Evolutionary conservation across 1,284 basidiomycete species (phyloP), one percentile per base, ranked within the genome.

Genomic region (Xerocomus nothofagi): DNA sequence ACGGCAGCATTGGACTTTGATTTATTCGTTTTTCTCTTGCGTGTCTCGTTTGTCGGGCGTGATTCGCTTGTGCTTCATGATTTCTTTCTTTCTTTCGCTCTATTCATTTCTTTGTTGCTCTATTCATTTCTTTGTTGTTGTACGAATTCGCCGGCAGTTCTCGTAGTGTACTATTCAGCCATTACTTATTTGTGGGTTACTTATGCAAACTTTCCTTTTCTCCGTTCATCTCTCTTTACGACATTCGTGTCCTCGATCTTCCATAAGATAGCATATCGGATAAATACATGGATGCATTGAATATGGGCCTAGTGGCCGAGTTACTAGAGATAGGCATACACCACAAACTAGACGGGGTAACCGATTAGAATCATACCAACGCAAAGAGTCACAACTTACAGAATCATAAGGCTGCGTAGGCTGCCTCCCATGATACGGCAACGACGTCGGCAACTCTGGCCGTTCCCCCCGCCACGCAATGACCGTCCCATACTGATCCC

Each of bases 401-500:
- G 60, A 65, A 20, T 78, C 73, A 65, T 88, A 87, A 33, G 84
- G 84, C 41, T 70, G 69, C 47, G 63, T 44, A 14, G 85, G 78
- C 4, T 72, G 65, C 57, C 74, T 67, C 0, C 85, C 85, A 56
- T 72, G 73, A 24, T 64, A 67, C 12, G 84, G 81, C 54, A 86
- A 60, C 45, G 77, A 81, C 51, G 80, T 74, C 0, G 77, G 76
- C 49, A 85, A 70, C 66, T 86, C 82, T 1, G 75, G 77, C 29
- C 81, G 67, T 7, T 63, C 66, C 12, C 64, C 59, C 39, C 74
- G 61, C 58, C 74, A 81, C 34, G 62, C 52, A 5, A 72, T 60
- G 33, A 72, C 69, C 15, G 62, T 48, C 4, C 79, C 78, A 46
- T 66, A 58, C 47, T 83, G 74, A 58, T 86, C 73, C 59, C 61